Evolutionary conservation across 2,329 filamentous ascomycete species (phyloP).

Genomic region (Exophiala calicioides): DNA sequence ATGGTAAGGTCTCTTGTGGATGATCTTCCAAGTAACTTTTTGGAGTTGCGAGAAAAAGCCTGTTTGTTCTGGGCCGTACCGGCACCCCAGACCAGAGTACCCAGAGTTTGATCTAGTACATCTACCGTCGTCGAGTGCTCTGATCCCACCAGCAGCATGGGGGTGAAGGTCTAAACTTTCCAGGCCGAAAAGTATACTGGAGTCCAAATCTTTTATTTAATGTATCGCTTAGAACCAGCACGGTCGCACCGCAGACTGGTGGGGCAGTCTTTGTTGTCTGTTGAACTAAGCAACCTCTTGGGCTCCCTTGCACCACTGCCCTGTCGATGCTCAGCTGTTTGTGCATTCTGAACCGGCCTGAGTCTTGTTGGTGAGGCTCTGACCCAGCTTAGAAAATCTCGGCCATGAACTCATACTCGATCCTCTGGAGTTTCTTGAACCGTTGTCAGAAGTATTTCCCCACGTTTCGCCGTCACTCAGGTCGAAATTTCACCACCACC

Average conservation of each 20-base stretch:
- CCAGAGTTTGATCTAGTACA: too few species aligned
- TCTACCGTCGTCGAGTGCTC: too few species aligned
- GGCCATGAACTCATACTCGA: slow-evolving; percentile 3
- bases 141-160: too few species aligned
- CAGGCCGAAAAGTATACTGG: too few species aligned
- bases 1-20: too few species aligned
- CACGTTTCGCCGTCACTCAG: neutral
- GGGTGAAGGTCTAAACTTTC: neutral
- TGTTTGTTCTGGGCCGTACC: too few species aligned
- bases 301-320: neutral
- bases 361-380: slow-evolving; percentile 8
- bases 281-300: neutral
- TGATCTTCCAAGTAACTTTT: too few species aligned
- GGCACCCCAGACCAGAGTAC: too few species aligned
- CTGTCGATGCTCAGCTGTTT: neutral
- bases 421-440: slow-evolving; percentile 3
- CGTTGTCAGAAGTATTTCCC: neutral
- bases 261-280: neutral
- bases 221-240: too few species aligned
- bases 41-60: too few species aligned
- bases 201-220: too few species aligned
- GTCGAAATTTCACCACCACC: neutral
- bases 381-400: slow-evolving; percentile 12
- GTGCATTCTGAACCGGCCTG: too few species aligned
- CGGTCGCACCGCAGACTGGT: slow-evolving; percentile 1